phyloP scores from a whole-genome alignment of 2,329 filamentous ascomycete species.

The Claviceps sp. region DNA sequence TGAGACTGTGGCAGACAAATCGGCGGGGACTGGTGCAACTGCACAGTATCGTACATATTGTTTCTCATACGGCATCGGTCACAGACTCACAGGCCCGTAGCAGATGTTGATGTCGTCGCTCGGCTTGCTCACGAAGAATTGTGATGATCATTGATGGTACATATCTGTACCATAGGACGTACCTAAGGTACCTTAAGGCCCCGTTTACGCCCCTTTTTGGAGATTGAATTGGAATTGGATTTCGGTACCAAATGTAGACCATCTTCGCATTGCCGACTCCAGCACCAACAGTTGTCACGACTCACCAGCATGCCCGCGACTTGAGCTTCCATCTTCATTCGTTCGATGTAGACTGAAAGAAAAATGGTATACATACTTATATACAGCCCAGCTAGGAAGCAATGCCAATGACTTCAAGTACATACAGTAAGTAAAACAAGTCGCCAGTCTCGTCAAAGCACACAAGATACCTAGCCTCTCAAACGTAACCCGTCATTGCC shows the following conservation, averaged over 20 bases:
- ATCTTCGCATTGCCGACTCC: background rate
- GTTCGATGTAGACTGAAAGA: background rate
- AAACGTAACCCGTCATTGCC: background rate
- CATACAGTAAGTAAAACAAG: slow-evolving; percentile 1
- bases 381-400: slow-evolving; percentile 5
- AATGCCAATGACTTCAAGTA: slow-evolving; percentile 5
- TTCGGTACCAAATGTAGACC: too few relatives aligned
- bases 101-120: too few relatives aligned
- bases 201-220: too few relatives aligned
- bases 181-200: too few relatives aligned
- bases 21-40: background rate
- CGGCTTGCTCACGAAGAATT: too few relatives aligned
- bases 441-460: background rate
- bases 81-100: too few relatives aligned
- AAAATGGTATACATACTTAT: slow-evolving; percentile 1
- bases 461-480: background rate
- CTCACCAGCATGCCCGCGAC: background rate
- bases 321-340: background rate
- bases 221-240: too few relatives aligned
- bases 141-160: too few relatives aligned
- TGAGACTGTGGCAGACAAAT: background rate
- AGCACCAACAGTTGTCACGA: background rate
- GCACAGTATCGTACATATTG: too few relatives aligned
- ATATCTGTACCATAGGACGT: too few relatives aligned
- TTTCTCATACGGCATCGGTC: too few relatives aligned